These are phyloP conservation scores for Coriaria nepalensis DNA, from an alignment of 306 rosid species.

Conservation along the genomic window DNA sequence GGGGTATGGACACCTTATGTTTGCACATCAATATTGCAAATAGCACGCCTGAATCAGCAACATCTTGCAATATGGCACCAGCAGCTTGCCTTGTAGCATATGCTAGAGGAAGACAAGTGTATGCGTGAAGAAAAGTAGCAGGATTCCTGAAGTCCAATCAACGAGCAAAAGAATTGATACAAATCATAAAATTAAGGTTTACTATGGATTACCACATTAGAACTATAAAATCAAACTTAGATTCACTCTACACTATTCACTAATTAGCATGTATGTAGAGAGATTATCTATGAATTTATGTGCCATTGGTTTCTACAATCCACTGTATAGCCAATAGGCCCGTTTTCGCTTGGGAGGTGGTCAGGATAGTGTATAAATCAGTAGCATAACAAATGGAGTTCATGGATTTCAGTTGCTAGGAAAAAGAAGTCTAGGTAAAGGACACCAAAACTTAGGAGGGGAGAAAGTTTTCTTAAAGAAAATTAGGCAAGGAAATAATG, in stretches of 20 bases:
- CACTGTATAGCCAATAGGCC: too few species aligned
- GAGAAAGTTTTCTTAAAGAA: conserved; percentile 2
- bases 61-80: conserved; percentile 80
- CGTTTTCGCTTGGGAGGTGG: too few species aligned
- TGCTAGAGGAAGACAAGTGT: conserved; percentile 88
- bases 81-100: conserved; percentile 93
- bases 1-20: conserved; percentile 51
- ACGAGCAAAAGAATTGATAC: conserved; percentile 12
- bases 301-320: too few species aligned
- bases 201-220: not conserved
- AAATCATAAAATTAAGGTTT: not conserved
- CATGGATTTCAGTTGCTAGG: too few species aligned
- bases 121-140: conserved; percentile 92
- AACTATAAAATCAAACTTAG: too few species aligned
- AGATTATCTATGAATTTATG: too few species aligned
- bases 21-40: conserved; percentile 92
- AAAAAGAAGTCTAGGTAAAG: conserved; percentile 1
- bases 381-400: too few species aligned
- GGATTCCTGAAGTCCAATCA: conserved; percentile 61
- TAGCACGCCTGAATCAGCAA: conserved; percentile 84
- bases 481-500: conserved; percentile 19
- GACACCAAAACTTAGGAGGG: not conserved
- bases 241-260: too few species aligned
- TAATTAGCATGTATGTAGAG: too few species aligned
- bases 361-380: too few species aligned